Evolutionary conservation across 805 yeast species (phyloP).

Genomic region (Saturnispora galanensis): DNA sequence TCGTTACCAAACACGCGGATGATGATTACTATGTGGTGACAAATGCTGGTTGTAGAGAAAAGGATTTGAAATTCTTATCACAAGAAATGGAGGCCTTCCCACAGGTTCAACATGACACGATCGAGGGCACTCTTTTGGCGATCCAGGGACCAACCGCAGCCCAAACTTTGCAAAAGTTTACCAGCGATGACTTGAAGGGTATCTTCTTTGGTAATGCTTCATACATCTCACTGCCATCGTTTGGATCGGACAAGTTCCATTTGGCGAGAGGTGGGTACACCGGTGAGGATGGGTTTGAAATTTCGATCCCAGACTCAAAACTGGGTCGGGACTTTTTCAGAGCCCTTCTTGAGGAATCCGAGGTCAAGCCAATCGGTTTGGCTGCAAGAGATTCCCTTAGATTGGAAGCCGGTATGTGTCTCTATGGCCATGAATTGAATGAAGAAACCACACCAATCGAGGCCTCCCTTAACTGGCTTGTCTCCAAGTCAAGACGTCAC

Average conservation of each 20-base stretch:
- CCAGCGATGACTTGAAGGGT: slow-evolving; percentile 46
- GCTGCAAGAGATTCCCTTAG: slow-evolving; percentile 98
- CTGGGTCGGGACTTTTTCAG: slow-evolving; percentile 53
- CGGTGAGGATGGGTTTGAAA: slow-evolving; percentile 97
- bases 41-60: slow-evolving; percentile 88
- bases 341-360: slow-evolving; percentile 41
- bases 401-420: slow-evolving; percentile 96
- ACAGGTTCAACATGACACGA: slow-evolving; percentile 29
- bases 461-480: slow-evolving; percentile 82
- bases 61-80: slow-evolving; percentile 59
- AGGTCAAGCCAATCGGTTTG: slow-evolving; percentile 79
- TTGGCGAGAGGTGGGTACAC: slow-evolving; percentile 96
- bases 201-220: slow-evolving; percentile 68
- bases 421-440: slow-evolving; percentile 85
- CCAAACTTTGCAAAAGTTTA: slow-evolving; percentile 51
- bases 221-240: slow-evolving; percentile 35
- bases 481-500: slow-evolving; percentile 69
- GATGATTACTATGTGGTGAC: slow-evolving; percentile 76
- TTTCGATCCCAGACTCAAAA: slow-evolving; percentile 55
- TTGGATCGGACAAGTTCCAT: slow-evolving; percentile 43
- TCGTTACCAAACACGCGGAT: slow-evolving; percentile 78
- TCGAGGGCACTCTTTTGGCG: slow-evolving; percentile 74
- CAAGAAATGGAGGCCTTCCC: slow-evolving; percentile 35
- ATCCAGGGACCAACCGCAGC: slow-evolving; percentile 88
- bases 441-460: slow-evolving; percentile 80